Base-by-base conservation (phyloP, 2,329 filamentous ascomycete species). In the Xylaria sp. region DNA sequence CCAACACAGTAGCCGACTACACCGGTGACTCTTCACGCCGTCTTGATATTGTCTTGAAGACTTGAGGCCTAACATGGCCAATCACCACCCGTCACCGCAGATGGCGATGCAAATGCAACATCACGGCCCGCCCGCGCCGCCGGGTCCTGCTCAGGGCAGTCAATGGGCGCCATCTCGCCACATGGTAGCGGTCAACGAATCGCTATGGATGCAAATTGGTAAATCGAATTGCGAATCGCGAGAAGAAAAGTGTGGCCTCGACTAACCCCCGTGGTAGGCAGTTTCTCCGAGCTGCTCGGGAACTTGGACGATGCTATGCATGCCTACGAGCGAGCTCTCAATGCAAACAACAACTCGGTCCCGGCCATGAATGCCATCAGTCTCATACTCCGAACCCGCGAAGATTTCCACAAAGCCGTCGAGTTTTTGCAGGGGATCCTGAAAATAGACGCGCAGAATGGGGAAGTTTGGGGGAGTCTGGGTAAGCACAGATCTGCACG, bases 381-480 rank as follows among this genome's bases (percentile, higher is more conserved):
- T 61, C 87, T 91, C 75, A 95, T 98, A 63, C 83, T 97, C 63
- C 89, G 96, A 69, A 93, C 91, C 37, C 92, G 93, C 72, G 95
- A 98, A 75, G 91, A 96, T 44, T 99, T 97, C 71, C 89, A 91
- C 44, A 95, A 95, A 74, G 95, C 95, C 1, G 90, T 97, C 54
- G 94, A 98, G 72, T 98, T 94, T 74, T 84, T 98, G 54, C 89
- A 95, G 71, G 91, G 89, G 64, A 97, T 98, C 62, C 80, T 97
- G 55, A 96, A 97, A 78, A 83, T 98, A 25, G 95, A 99, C 68
- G 85, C 83, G 35, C 89, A 87, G 68, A 97, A 96, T 74, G 95
- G 95, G 61, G 95, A 98, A 76, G 93, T 95, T 44, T 98, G 94
- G 95, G 94, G 94, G 48, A 97, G 93, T 74, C 83, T 98, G 29